phyloP scores from a whole-genome alignment of 345 rosid species.

The Aethionema arabicum region DNA sequence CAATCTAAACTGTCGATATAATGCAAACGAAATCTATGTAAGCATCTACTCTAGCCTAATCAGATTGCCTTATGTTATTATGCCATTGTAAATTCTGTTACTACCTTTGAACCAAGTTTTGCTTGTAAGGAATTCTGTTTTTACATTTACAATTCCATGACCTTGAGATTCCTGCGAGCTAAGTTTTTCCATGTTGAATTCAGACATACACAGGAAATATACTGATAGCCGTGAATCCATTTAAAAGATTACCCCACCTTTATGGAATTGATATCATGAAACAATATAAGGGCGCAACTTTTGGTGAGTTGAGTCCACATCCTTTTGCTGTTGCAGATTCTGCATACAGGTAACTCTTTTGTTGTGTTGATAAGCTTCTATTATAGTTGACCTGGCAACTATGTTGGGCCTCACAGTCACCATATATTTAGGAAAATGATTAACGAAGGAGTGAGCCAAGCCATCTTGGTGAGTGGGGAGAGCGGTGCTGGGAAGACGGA shows the following conservation, averaged over 20 bases:
- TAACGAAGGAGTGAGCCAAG: conserved; percentile 80
- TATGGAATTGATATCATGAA: conserved; percentile 79
- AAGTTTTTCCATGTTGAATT: conserved; percentile 10
- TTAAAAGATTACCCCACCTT: conserved; percentile 77
- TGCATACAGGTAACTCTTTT: conserved; percentile 71
- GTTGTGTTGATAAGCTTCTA: not conserved
- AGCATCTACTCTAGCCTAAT: conserved; percentile 31
- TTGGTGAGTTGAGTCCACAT: conserved; percentile 93
- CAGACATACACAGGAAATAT: conserved; percentile 98
- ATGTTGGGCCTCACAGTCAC: conserved; percentile 16
- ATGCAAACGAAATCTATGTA: conserved; percentile 89
- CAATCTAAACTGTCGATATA: conserved; percentile 74
- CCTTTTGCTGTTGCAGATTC: conserved; percentile 97
- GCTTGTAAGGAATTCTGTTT: not conserved
- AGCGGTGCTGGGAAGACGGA: conserved; percentile 99
- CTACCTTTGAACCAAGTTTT: conserved; percentile 1
- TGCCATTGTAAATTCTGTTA: conserved; percentile 4
- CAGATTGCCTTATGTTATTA: not conserved
- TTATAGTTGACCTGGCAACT: conserved; percentile 10
- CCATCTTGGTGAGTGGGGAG: conserved; percentile 97
- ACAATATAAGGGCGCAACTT: conserved; percentile 78
- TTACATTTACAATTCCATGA: not conserved
- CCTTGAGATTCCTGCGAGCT: conserved; percentile 4
- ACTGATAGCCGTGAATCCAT: conserved; percentile 96
- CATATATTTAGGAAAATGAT: conserved; percentile 72